Conservation (phyloP, 1,139 yeast genomes). For the Candida glucosophila region DNA sequence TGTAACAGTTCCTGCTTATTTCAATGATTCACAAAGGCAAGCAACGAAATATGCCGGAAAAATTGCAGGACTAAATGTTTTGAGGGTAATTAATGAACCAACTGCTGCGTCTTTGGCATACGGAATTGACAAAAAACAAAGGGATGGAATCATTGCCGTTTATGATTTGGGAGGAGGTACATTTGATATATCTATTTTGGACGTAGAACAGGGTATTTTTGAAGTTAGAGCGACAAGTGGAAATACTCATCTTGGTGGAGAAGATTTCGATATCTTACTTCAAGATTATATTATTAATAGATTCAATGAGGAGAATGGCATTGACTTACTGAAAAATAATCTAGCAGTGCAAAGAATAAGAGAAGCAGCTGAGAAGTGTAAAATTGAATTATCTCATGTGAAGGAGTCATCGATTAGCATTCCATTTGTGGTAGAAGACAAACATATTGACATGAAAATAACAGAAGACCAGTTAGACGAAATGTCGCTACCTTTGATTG, state of each 20-base stretch:
- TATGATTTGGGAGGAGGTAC: conserved; percentile 84
- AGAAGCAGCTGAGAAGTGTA: conserved; percentile 65
- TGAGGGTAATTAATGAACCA: conserved; percentile 70
- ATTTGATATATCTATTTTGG: conserved; percentile 70
- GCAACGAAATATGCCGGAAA: conserved; percentile 71
- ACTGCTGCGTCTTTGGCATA: conserved; percentile 80
- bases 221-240: conserved; percentile 82
- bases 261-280: conserved; percentile 63
- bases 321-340: conserved; percentile 35
- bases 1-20: conserved; percentile 75
- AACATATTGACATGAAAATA: conserved; percentile 42
- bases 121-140: conserved; percentile 47
- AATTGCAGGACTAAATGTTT: conserved; percentile 55
- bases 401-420: conserved; percentile 47
- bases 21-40: conserved; percentile 70
- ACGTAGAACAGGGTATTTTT: conserved; percentile 74
- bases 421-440: conserved; percentile 50
- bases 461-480: conserved; percentile 58
- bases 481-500: conserved; percentile 53
- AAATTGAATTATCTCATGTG: conserved; percentile 62
- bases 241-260: conserved; percentile 79
- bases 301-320: conserved; percentile 35
- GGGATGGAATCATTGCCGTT: conserved; percentile 63
- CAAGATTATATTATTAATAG: conserved; percentile 42
- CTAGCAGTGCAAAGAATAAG: conserved; percentile 58